Conservation (phyloP, 495 filamentous ascomycete genomes). For the Neurospora sp. region DNA sequence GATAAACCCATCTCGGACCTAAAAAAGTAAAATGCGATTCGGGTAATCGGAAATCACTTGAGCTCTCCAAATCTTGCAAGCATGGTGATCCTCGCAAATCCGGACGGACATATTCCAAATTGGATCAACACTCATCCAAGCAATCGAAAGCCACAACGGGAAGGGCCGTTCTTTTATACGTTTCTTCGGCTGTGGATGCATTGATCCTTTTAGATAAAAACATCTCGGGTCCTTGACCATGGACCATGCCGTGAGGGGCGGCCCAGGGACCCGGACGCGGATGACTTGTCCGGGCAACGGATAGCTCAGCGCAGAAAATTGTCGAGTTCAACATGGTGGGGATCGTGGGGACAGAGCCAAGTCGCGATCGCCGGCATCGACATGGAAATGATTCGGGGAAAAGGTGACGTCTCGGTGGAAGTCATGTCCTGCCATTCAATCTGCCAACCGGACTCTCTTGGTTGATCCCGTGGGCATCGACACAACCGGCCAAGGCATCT, state of each 20-base stretch:
- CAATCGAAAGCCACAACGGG: not conserved
- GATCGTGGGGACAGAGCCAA: not conserved
- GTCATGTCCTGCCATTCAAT: not conserved
- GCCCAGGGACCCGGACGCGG: not conserved
- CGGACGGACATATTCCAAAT: not conserved
- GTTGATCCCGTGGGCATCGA: not conserved
- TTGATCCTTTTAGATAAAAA: not conserved
- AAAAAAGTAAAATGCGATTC: not conserved
- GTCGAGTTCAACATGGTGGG: not conserved
- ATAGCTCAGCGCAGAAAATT: not conserved
- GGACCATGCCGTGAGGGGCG: not conserved
- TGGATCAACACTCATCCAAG: not conserved
- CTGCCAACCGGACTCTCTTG: not conserved
- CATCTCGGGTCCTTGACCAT: not conserved
- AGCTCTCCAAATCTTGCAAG: not conserved
- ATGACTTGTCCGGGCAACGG: not conserved
- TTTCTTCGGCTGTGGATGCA: not conserved
- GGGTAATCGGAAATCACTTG: not conserved
- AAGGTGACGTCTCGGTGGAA: not conserved
- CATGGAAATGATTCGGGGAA: not conserved
- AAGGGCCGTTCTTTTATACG: not conserved
- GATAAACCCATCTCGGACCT: not conserved
- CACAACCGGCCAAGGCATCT: too few relatives aligned
- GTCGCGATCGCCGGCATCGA: not conserved
- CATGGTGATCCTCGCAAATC: not conserved